Conservation (phyloP, 139 green algal species). For the Mychonastes homosphaera region DNA sequence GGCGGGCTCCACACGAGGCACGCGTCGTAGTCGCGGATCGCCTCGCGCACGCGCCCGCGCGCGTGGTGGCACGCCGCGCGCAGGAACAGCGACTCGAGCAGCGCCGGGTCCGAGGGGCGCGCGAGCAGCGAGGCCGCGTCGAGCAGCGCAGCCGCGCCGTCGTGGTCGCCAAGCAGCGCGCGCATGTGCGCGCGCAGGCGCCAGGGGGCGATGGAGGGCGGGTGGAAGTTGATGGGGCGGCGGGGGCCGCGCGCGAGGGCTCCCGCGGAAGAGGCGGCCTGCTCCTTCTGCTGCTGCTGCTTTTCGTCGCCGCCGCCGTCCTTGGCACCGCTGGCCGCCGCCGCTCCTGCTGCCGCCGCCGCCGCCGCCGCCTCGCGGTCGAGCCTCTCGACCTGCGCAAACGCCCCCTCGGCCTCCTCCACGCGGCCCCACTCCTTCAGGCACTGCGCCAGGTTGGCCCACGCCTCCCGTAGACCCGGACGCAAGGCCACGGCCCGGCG, state of each 20-base stretch:
- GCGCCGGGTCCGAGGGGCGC: not conserved
- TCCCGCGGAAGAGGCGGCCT: too few species aligned
- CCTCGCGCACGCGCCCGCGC: conserved; percentile 21
- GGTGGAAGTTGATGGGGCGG: too few species aligned
- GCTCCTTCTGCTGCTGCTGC: too few species aligned
- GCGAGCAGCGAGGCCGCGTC: conserved; percentile 24
- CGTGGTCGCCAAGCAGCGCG: conserved; percentile 57
- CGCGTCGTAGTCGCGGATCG: conserved; percentile 29
- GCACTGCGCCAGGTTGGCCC: conserved; percentile 61
- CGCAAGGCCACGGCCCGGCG: conserved; percentile 43
- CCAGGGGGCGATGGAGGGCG: conserved; percentile 18
- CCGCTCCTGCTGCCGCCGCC: too few species aligned
- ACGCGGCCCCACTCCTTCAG: conserved; percentile 43
- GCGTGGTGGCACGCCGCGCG: conserved; percentile 33
- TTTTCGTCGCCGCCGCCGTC: too few species aligned
- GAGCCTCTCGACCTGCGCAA: conserved; percentile 30
- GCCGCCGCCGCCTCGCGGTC: conserved; percentile 11
- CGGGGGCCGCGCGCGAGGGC: too few species aligned
- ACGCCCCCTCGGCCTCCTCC: conserved; percentile 47
- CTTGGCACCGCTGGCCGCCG: too few species aligned
- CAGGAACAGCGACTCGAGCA: conserved; percentile 57
- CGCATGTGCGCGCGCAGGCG: conserved; percentile 57
- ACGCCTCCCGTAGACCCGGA: conserved; percentile 48
- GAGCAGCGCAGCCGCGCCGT: conserved; percentile 44
- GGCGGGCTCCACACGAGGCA: conserved; percentile 9